Evolutionary conservation across 2,329 filamentous ascomycete species (phyloP), one percentile per base, ranked within the genome.

Genomic region (Phialocephala subalpina): DNA sequence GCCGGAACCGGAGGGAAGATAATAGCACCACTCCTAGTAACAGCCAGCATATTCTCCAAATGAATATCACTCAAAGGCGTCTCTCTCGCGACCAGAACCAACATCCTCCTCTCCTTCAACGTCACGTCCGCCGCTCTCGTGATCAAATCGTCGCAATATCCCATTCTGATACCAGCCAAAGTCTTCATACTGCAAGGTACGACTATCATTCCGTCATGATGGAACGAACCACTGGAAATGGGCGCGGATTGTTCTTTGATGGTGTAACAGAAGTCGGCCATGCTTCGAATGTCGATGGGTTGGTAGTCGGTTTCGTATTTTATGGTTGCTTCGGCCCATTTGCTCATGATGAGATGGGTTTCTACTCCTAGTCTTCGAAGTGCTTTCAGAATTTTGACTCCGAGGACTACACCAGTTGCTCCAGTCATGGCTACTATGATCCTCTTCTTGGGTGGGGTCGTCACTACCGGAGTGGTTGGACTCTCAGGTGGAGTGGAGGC

Each of bases 371-470:
- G 77, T 0, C 70, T 67, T 0, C 79, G 79, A 0, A 85, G 78
- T 2, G 76, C 73, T 8, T 77, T 73, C 3, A 84, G 79, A 0
- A 79, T 69, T 18, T 78, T 78, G 63, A 84, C 81, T 0, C 77
- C 82, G 7, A 80, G 75, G 1, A 78, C 71, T 1, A 82, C 77
- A 2, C 83, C 83, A 0, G 83, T 85, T 0, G 83, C 83, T 2
- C 83, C 83, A 1, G 83, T 85, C 52, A 86, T 80, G 22, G 78
- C 83, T 7, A 85, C 77, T 1, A 85, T 77, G 58, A 84, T 82
- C 9, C 76, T 72, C 35, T 73, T 74, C 47, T 67, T n/a, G 12
- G 40, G 58, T 33, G 58, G 29, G 9, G 58, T 16, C 1, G 20
- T 27, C 20, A 5, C 25, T 40, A 14, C 18, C n/a, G 33, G 14